Evolutionary conservation across 2,329 filamentous ascomycete species (phyloP), one percentile per base, ranked within the genome.

Genomic region (Xylariales sp.): DNA sequence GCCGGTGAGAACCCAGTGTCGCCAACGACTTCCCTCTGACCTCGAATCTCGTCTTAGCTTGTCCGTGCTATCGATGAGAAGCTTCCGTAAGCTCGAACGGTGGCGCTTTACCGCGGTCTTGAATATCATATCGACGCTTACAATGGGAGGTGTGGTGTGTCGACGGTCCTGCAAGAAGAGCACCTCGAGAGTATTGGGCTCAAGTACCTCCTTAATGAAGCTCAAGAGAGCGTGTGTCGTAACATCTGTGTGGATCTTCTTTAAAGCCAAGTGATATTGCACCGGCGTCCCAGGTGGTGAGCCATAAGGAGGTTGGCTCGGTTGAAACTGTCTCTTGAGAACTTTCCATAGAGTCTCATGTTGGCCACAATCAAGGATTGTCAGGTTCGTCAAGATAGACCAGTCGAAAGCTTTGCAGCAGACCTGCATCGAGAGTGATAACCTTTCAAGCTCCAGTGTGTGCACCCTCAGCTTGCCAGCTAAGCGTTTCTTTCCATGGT

Each of bases 181-280:
- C 7, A 81, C 81, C 60, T 93, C 84, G n/a, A 93, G 68, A 20
- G 79, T 84, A 58, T 93, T 87, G 1, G 87, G 87, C 15, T 82
- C 82, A 27, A 93, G 69, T 0, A 85, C 83, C 46, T 90, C 84
- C 52, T 84, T 86, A 47, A 93, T 70, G 55, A 93, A 91, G 1
- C 73, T 71, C 40, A 93, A 78, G 12, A 93, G 65, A 18, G 82
- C 71, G 6, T 76, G 68, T 1, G 85, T 86, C 2, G 86, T 82
- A 10, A 72, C 73, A 60, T 93, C 86, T 1, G 84, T 88, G 54
- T 90, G 84, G 11, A 93, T 74, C 48, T 82, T 77, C 61, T 83
- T 89, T 38, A 93, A 64, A 4, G 76, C 78, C 9, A 93, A 68
- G 42, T 73, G 70, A 51, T 83, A 84, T 38, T 81, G 76, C 31